A percentile compares a stretch with the other conserved stretches of the same genome.
phyloP scores from a whole-genome alignment of 148 eudicot species.

The Euryodendron excelsum region DNA sequence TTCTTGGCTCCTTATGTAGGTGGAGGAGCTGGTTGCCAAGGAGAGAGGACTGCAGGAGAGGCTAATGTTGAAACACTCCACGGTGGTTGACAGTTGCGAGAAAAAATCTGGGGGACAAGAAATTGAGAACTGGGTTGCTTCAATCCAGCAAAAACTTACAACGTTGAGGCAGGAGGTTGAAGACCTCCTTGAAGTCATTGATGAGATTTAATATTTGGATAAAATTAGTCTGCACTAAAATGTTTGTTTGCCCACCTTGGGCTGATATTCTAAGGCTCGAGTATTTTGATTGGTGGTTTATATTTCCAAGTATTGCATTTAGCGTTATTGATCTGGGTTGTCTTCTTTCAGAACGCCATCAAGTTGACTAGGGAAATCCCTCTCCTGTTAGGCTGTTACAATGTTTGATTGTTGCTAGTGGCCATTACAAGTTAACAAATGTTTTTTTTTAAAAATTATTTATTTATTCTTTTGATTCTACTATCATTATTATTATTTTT shows the following conservation, averaged over 20 bases:
- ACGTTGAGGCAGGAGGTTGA: conserved; percentile 83
- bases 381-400: not conserved
- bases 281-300: not conserved
- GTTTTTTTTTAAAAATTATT: too few relatives aligned
- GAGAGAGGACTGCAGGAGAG: conserved; percentile 86
- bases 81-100: conserved; percentile 77
- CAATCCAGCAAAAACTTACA: conserved; percentile 73
- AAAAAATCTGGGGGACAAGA: conserved; percentile 75
- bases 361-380: not conserved
- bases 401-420: not conserved
- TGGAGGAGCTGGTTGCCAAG: conserved; percentile 80
- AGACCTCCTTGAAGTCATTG: conserved; percentile 76
- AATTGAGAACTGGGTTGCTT: conserved; percentile 72
- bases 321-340: not conserved
- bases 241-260: not conserved
- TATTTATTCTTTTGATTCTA: too few relatives aligned
- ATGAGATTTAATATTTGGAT: conserved; percentile 46
- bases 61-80: conserved; percentile 67
- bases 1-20: conserved; percentile 36
- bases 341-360: too few relatives aligned
- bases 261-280: not conserved
- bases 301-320: not conserved
- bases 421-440: too few relatives aligned
- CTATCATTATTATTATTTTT: not conserved
- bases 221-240: not conserved